Evolutionary conservation across 495 filamentous ascomycete species (phyloP).

Genomic region (Podospora comata): DNA sequence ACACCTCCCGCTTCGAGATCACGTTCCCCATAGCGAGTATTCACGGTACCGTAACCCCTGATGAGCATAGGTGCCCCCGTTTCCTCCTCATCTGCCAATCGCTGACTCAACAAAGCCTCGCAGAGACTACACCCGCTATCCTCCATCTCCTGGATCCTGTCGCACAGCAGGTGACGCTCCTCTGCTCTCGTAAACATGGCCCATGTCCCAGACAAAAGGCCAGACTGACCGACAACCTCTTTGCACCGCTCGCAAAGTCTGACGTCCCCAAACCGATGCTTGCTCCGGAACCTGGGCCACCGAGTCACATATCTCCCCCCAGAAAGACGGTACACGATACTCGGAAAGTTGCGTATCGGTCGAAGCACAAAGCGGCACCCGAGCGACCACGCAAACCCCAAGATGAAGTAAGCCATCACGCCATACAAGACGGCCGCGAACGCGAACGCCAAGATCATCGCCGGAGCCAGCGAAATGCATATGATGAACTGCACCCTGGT

Average conservation of each 20-base stretch:
- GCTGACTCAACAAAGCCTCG: background rate
- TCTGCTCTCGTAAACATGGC: background rate
- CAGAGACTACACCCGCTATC: background rate
- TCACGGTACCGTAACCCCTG: background rate
- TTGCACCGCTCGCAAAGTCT: background rate
- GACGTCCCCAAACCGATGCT: background rate
- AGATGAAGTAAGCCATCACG: background rate
- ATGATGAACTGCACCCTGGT: background rate
- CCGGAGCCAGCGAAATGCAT: background rate
- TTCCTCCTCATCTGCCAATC: background rate
- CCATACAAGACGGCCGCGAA: background rate
- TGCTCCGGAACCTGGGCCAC: background rate
- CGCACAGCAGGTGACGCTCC: background rate
- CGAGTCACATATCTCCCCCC: background rate
- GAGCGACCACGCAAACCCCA: background rate
- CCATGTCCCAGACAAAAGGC: background rate
- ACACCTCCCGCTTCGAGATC: background rate
- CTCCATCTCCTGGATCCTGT: background rate
- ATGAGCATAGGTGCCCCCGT: background rate
- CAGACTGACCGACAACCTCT: background rate
- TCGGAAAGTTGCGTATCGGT: background rate
- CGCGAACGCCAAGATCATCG: background rate
- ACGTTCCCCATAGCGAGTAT: background rate
- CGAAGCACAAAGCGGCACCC: background rate
- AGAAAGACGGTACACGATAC: background rate